Evolutionary conservation across 1,284 basidiomycete species (phyloP).

Genomic region (Ustilago tritici): DNA sequence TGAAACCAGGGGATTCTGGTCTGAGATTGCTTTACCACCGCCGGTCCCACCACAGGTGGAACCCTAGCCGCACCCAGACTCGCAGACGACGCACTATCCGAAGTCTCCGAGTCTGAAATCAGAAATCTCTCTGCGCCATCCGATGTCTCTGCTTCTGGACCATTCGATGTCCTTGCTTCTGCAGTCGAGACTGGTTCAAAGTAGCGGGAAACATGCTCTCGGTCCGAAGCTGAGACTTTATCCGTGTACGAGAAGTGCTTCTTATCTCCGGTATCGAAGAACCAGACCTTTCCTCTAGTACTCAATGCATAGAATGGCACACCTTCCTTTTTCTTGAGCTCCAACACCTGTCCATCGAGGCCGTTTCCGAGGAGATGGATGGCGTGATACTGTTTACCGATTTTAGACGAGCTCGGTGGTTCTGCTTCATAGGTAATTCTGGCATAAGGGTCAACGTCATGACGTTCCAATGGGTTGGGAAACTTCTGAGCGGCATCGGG

Average conservation of each 20-base stretch:
- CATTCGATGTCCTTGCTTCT: neutral
- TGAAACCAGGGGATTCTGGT: neutral
- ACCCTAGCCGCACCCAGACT: too few species aligned
- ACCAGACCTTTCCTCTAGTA: conserved; percentile 12
- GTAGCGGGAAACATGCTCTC: neutral
- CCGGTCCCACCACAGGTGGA: neutral
- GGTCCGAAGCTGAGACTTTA: conserved; percentile 4
- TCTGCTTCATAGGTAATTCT: neutral
- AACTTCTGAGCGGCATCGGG: neutral
- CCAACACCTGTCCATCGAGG: conserved; percentile 1
- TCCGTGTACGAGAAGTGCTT: conserved; percentile 16
- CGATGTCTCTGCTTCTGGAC: too few species aligned
- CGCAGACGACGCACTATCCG: too few species aligned
- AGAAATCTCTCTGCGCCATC: too few species aligned
- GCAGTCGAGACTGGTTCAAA: neutral
- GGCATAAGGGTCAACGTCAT: neutral
- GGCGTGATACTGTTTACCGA: conserved; percentile 15
- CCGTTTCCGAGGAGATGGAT: conserved; percentile 14
- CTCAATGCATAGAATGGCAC: conserved; percentile 16
- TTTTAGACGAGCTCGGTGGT: neutral
- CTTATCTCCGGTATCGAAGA: conserved; percentile 17
- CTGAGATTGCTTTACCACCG: neutral
- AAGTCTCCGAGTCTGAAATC: too few species aligned
- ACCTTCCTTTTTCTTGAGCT: neutral
- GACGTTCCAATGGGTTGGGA: neutral